Evolutionary conservation across 208 protist genomes (phyloP).

Genomic region (Trypanosoma boissoni): DNA sequence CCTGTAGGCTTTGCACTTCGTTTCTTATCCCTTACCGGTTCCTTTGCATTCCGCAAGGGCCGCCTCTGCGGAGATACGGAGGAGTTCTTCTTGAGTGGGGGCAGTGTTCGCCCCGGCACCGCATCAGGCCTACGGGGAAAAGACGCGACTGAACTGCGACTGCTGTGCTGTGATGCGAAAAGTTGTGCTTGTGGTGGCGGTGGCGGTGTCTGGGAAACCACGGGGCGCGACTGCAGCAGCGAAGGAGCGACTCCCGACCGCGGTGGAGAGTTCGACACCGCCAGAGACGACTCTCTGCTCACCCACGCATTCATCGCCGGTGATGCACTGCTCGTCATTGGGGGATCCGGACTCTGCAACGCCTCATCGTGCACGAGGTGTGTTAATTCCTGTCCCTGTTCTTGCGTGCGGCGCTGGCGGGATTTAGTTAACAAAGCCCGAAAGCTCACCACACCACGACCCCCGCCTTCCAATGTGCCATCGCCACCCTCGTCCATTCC

Average conservation of each 20-base stretch:
- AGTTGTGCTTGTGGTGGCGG: background rate
- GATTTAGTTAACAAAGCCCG: constrained; percentile 35
- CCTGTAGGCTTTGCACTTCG: too few relatives aligned
- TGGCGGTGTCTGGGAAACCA: background rate
- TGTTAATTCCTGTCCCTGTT: too few relatives aligned
- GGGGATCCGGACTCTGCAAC: background rate
- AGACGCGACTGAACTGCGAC: background rate
- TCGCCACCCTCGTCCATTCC: constrained; percentile 31
- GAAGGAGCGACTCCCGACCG: too few relatives aligned
- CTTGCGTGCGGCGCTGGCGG: too few relatives aligned
- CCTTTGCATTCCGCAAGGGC: too few relatives aligned
- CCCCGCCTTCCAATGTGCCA: constrained; percentile 36
- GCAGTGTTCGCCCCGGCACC: constrained; percentile 16
- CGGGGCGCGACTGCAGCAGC: background rate
- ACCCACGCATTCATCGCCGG: too few relatives aligned
- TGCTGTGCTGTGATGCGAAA: constrained; percentile 10
- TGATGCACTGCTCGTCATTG: too few relatives aligned
- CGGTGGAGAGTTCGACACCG: background rate
- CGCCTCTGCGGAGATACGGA: too few relatives aligned
- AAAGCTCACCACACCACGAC: constrained; percentile 61
- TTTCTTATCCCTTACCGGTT: too few relatives aligned
- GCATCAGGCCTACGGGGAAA: constrained; percentile 12
- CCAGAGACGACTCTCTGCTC: background rate
- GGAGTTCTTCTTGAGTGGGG: constrained; percentile 9
- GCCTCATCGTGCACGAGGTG: background rate